Evolutionary conservation across 768 basidiomycete genomes (phyloP), one percentile per base, ranked within the genome.

Genomic region (Strobilomyces dryophilus): DNA sequence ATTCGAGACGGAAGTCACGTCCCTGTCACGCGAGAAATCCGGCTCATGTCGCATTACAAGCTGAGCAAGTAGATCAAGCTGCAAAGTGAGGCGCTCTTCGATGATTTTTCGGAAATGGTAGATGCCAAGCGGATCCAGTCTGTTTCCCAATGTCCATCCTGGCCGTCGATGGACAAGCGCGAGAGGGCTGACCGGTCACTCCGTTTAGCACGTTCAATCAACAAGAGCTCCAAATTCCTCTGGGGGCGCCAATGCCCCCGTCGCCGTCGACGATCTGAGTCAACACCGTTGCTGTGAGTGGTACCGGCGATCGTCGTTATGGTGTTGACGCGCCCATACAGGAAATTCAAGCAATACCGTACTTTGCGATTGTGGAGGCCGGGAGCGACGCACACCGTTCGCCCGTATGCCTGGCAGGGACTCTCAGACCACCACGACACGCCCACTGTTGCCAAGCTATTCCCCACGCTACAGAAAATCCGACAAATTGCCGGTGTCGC

Each of bases 91-190:
- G 87, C 86, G 2, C 91, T 99, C 74, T 97, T 98, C 58, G 85
- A 92, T 51, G 95, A 97, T 1, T 72, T 99, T 41, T 87, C 87
- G 15, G 92, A 95, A 58, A 89, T 98, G 72, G 89, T 98, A 62
- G 88, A 95, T 55, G 83, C 82, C 0, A 89, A 90, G 61, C 98
- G 90, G 91, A 77, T 95, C 18, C 74, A 85, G 82, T 87, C 40
- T 34, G 70, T 66, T 40, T 47, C 17, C 10, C 17, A 43, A 41
- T 39, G 21, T 2, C 18, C 11, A 15, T 14, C 17, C 12, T 40
- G 8, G 37, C 10, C 18, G 26, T 42, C 4, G 8, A 10, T 21
- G 35, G 35, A 43, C 20, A 32, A 24, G 17, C 10, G 12, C 29
- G 20, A 12, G 12, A 26, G 11, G 15, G 29, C 54, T 63, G 35